phyloP scores from a whole-genome alignment of 768 basidiomycete species.

The Austroboletus eburneus region DNA sequence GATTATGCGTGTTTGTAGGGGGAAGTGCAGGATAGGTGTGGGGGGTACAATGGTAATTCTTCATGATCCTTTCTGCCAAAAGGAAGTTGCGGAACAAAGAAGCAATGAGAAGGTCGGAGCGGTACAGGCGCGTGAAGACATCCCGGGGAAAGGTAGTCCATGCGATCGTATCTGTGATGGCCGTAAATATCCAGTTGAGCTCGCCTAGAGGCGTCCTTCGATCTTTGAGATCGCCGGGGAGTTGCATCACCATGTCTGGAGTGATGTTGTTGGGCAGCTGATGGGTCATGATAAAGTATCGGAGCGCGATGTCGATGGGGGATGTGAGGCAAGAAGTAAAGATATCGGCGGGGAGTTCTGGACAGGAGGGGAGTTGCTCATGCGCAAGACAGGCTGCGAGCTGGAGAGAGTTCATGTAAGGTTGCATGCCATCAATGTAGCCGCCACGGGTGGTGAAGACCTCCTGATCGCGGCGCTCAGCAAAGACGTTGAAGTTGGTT shows the following conservation, averaged over 20 bases:
- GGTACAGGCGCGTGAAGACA: constrained; percentile 88
- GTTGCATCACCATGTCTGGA: constrained; percentile 87
- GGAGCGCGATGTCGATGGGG: constrained; percentile 95
- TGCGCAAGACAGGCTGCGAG: constrained; percentile 91
- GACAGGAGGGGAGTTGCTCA: constrained; percentile 90
- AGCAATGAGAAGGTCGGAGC: constrained; percentile 93
- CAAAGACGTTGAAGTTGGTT: constrained; percentile 80
- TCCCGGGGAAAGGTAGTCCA: constrained; percentile 97
- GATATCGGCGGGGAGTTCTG: constrained; percentile 94
- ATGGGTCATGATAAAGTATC: constrained; percentile 90
- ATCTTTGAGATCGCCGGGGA: constrained; percentile 96
- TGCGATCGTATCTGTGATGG: constrained; percentile 98
- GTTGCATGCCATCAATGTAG: constrained; percentile 55
- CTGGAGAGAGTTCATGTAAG: constrained; percentile 85
- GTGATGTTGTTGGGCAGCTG: constrained; percentile 77
- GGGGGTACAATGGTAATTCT: constrained; percentile 95
- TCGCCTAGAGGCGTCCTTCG: constrained; percentile 94
- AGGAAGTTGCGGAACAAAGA: constrained; percentile 97
- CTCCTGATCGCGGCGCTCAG: constrained; percentile 71
- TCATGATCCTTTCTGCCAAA: constrained; percentile 96
- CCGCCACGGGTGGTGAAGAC: constrained; percentile 54
- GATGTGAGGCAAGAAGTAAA: constrained; percentile 98
- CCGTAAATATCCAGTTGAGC: constrained; percentile 99
- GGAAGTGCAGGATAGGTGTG: constrained; percentile 90
- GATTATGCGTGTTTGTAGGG: constrained; percentile 91